Base-by-base conservation (phyloP, 495 filamentous ascomycete species). In the Hypoxylon cercidicola region DNA sequence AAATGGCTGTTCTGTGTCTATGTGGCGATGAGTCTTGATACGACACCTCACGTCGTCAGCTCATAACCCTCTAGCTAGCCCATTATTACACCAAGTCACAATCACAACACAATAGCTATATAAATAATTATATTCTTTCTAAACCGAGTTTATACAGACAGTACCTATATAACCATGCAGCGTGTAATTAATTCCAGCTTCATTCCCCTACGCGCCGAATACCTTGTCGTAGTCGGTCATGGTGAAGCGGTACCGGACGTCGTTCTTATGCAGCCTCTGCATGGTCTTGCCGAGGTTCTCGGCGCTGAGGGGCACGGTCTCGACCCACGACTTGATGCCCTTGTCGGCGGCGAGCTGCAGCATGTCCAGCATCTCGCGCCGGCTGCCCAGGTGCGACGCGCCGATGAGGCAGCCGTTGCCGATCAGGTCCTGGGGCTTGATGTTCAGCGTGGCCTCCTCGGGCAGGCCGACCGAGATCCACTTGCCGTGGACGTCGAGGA, bases 381-480 rank as follows among this genome's bases (percentile, higher is more conserved):
- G 78, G 69, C 87, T 91, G 10, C 93, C 92, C 64, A 97, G 82
- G 72, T 97, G 93, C 62, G 87, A 91, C 19, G 88, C 89, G 11
- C 90, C 88, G 55, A 97, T 89, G 64, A 91, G 85, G 69, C 89
- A 89, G 41, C 93, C 93, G 67, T 92, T 94, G 41, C 73, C 73
- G 49, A 90, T 81, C 68, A 97, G 87, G 54, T 87, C 89, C 80
- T 92, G 90, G 35, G 89, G 89, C 77, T 86, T 88, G 58, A 97
- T 83, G 52, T 82, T 77, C 41, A 91, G 87, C 1, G 92, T 83
- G n/a, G 88, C 85, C 37, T 89, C 87, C 70, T 96, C 92, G 1
- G 93, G 93, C 61, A 97, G 77, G 1, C 93, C 93, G 39, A 95
- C 91, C 53, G 86, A 89, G 58, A 96, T 84, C 85, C 92, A 94